Conservation (phyloP, 352 stramenopile species). For the Globisporangium cylindrosporum region DNA sequence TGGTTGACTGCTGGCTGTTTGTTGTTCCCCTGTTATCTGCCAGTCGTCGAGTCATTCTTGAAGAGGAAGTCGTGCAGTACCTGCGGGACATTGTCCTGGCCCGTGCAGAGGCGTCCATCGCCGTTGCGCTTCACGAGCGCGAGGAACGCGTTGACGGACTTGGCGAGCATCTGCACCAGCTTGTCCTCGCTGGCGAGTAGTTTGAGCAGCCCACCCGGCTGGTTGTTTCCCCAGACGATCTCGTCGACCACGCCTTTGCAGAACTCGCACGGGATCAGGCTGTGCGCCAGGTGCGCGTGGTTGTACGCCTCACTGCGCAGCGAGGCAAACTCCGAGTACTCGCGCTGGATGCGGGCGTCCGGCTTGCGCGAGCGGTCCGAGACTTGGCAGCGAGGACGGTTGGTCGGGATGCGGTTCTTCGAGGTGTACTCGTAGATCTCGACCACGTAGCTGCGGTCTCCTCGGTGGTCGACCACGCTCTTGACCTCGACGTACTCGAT, state of each 20-base stretch:
- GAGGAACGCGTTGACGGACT: constrained; percentile 13
- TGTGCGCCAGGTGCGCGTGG: constrained; percentile 5
- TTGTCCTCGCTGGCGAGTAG: constrained; percentile 2
- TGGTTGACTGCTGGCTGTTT: too few species aligned
- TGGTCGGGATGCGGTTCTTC: constrained; percentile 15
- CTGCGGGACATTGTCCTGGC: constrained; percentile 4
- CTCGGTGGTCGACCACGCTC: not conserved
- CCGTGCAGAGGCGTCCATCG: not conserved
- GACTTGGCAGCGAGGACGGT: not conserved
- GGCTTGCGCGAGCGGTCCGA: not conserved
- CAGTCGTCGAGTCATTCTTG: not conserved
- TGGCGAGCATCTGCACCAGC: not conserved
- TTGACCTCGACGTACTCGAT: constrained; percentile 8
- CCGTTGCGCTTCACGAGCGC: constrained; percentile 1
- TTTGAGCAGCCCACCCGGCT: constrained; percentile 6
- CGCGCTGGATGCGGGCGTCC: not conserved
- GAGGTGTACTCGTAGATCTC: constrained; percentile 10
- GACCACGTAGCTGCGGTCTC: constrained; percentile 3
- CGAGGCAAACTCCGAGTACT: constrained; percentile 1
- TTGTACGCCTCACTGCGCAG: constrained; percentile 7
- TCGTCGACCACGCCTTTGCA: constrained; percentile 13
- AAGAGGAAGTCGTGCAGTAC: constrained; percentile 10
- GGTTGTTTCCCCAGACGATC: constrained; percentile 8
- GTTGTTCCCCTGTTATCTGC: not conserved
- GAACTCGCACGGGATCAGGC: constrained; percentile 7